A percentile compares a stretch with the other conserved stretches of the same genome.
phyloP scores from a whole-genome alignment of 208 protist genomes.

The Acanthamoeba polyphaga region DNA sequence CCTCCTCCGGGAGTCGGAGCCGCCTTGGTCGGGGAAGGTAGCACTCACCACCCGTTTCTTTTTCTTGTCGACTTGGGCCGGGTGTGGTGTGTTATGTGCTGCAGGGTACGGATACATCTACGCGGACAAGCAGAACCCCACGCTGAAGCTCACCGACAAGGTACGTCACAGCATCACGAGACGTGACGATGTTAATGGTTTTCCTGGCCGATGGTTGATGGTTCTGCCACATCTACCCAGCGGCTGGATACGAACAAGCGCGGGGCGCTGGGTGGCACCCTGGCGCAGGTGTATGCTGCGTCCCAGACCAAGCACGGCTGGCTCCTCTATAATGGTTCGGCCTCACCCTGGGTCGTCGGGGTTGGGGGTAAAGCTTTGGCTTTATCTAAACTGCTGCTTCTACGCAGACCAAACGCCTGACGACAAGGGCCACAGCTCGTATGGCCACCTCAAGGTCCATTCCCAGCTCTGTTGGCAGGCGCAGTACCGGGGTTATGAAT shows the following conservation, averaged over 20 bases:
- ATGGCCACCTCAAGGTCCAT: constrained; percentile 77
- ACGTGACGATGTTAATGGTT: no score
- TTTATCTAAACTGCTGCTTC: background rate
- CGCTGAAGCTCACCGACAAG: background rate
- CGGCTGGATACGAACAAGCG: constrained; percentile 69
- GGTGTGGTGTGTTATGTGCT: background rate
- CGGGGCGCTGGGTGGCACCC: constrained; percentile 68
- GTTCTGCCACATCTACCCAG: background rate
- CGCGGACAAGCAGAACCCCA: constrained; percentile 63
- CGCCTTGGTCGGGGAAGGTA: background rate
- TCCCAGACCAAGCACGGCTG: background rate
- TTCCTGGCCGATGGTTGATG: background rate
- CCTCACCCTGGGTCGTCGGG: background rate
- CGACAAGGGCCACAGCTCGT: background rate
- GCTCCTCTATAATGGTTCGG: constrained; percentile 83
- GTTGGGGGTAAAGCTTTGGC: background rate
- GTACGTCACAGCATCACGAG: background rate
- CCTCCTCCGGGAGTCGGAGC: no score
- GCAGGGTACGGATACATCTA: constrained; percentile 79
- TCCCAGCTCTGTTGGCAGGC: background rate
- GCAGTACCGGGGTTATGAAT: background rate
- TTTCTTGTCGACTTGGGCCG: background rate
- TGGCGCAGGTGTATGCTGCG: constrained; percentile 64
- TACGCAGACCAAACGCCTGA: constrained; percentile 45
- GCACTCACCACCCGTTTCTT: background rate